These are phyloP conservation scores for Salvia sclarea DNA, from an alignment of 305 asterid species.

Conservation along the genomic window DNA sequence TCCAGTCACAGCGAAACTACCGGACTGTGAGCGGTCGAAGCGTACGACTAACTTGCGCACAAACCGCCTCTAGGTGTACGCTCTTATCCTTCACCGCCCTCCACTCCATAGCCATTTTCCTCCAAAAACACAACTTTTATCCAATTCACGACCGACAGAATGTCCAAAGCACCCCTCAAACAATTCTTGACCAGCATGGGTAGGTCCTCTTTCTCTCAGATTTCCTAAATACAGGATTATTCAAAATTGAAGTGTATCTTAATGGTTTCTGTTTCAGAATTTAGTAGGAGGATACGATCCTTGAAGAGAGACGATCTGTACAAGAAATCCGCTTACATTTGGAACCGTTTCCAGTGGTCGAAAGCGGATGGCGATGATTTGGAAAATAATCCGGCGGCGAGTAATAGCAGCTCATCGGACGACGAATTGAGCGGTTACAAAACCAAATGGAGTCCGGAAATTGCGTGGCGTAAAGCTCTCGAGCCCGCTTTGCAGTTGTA, in stretches of 20 bases:
- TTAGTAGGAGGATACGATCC: conserved; percentile 39
- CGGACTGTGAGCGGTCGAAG: background rate
- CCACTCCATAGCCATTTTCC: background rate
- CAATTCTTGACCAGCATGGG: conserved; percentile 47
- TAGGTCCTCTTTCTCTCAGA: conserved; percentile 14
- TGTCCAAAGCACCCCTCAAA: conserved; percentile 45
- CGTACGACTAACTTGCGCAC: conserved; percentile 25
- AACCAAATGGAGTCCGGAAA: conserved; percentile 73
- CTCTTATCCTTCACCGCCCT: conserved; percentile 16
- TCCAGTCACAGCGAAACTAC: conserved; percentile 3
- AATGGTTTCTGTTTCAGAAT: conserved; percentile 42
- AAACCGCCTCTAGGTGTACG: conserved; percentile 10
- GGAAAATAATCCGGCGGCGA: conserved; percentile 32
- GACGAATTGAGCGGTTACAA: conserved; percentile 40
- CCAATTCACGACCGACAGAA: conserved; percentile 21
- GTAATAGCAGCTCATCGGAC: conserved; percentile 44
- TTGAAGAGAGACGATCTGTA: conserved; percentile 42
- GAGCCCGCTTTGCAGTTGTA: conserved; percentile 90
- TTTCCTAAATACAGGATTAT: background rate
- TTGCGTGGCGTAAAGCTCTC: conserved; percentile 84
- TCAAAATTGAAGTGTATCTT: background rate
- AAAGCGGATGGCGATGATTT: conserved; percentile 45
- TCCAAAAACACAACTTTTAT: background rate
- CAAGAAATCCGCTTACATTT: conserved; percentile 40
- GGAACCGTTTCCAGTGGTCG: conserved; percentile 64